A percentile compares a stretch with the other conserved stretches of the same genome.
These are phyloP conservation scores for Achlya hypogyna DNA, from an alignment of 352 stramenopile genomes.

Conservation along the genomic window DNA sequence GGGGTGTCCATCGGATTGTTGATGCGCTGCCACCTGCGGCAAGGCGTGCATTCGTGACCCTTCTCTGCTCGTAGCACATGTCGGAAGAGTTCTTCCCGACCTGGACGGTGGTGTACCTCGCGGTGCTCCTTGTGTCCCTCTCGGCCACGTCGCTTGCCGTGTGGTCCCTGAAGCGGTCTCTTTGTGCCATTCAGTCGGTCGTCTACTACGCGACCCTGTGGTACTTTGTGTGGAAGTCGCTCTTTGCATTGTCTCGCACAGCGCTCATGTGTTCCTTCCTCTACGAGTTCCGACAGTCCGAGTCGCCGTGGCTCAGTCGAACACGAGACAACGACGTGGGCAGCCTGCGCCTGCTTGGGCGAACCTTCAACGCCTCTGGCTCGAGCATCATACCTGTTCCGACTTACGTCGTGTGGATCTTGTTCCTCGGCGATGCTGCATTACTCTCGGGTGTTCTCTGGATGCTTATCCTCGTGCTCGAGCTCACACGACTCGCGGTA, in stretches of 20 bases:
- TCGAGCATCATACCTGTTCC: not conserved
- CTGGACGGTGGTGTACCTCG: not conserved
- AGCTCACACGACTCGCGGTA: slow-evolving; percentile 10
- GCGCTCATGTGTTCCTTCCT: not conserved
- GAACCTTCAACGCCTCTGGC: not conserved
- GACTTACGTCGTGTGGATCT: slow-evolving; percentile 4
- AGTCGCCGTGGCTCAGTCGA: not conserved
- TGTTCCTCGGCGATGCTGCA: slow-evolving; percentile 11
- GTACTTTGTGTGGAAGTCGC: slow-evolving; percentile 12
- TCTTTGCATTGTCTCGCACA: not conserved
- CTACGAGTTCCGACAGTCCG: not conserved
- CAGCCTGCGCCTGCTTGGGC: slow-evolving; percentile 1
- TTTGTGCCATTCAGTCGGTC: slow-evolving; percentile 5
- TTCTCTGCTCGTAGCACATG: not conserved
- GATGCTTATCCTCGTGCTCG: slow-evolving; percentile 11
- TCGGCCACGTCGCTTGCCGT: not conserved
- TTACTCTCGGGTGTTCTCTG: slow-evolving; percentile 2
- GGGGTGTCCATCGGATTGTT: not conserved
- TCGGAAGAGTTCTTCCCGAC: not conserved
- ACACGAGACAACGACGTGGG: slow-evolving; percentile 1
- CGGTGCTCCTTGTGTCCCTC: not conserved
- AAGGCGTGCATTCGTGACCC: not conserved
- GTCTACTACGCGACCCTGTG: slow-evolving; percentile 9
- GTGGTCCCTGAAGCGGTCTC: not conserved
- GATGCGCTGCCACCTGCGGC: not conserved